These are phyloP conservation scores for Thielaviopsis musarum DNA, from an alignment of 2,329 filamentous ascomycete species.

Conservation along the genomic window DNA sequence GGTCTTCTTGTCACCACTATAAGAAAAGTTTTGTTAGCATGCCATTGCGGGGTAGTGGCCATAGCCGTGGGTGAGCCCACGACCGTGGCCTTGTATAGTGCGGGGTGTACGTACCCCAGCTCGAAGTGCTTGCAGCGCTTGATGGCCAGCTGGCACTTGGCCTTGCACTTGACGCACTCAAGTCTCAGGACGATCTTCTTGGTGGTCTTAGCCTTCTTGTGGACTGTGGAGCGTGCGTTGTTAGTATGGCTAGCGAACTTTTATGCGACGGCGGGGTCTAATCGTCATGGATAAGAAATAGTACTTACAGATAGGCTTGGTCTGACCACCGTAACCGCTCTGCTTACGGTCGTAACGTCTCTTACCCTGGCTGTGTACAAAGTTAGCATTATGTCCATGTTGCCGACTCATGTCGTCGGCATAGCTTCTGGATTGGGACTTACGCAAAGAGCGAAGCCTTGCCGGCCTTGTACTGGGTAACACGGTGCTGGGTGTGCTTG, in stretches of 20 bases:
- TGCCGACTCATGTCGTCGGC: neutral
- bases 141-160: constrained; percentile 91
- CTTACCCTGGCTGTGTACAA: constrained; percentile 59
- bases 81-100: neutral
- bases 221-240: constrained; percentile 35
- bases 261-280: neutral
- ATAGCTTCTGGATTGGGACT: neutral
- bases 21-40: constrained; percentile 24
- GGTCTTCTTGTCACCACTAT: constrained; percentile 99
- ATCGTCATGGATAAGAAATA: neutral
- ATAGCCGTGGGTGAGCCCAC: neutral
- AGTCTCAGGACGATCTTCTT: constrained; percentile 99
- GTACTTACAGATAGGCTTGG: constrained; percentile 67
- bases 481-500: constrained; percentile 83
- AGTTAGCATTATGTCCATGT: neutral
- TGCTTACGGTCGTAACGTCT: constrained; percentile 99
- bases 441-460: constrained; percentile 82
- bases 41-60: neutral
- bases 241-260: neutral
- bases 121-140: constrained; percentile 99
- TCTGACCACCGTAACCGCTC: constrained; percentile 99
- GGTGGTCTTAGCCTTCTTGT: constrained; percentile 99
- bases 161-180: constrained; percentile 96
- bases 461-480: constrained; percentile 93
- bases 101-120: constrained; percentile 58